Evolutionary conservation across 345 rosid species (phyloP).

Genomic region (Arabis alpina): DNA sequence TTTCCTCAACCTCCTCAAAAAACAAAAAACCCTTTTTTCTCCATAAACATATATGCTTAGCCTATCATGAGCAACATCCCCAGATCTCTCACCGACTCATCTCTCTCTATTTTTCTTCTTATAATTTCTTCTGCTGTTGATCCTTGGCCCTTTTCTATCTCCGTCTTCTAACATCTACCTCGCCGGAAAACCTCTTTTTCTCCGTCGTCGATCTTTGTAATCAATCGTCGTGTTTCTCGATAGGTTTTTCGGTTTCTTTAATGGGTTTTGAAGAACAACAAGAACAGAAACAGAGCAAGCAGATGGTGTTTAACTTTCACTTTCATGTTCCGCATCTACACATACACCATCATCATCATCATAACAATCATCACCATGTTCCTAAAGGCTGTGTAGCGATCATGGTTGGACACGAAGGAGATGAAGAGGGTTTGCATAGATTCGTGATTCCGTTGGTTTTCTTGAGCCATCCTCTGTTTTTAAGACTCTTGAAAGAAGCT

Average conservation of each 20-base stretch:
- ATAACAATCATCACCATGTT: constrained; percentile 44
- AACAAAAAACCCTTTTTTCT: constrained; percentile 28
- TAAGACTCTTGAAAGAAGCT: constrained; percentile 65
- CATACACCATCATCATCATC: constrained; percentile 40
- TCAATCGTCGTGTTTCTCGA: constrained; percentile 17
- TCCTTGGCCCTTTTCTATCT: constrained; percentile 80
- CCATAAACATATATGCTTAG: constrained; percentile 28
- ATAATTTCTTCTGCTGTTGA: constrained; percentile 76
- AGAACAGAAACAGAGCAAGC: constrained; percentile 38
- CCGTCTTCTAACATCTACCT: constrained; percentile 44
- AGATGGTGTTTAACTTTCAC: constrained; percentile 54
- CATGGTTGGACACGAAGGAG: constrained; percentile 71
- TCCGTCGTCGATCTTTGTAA: neutral
- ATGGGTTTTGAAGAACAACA: constrained; percentile 52
- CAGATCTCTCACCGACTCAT: constrained; percentile 70
- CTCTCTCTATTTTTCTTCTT: constrained; percentile 68
- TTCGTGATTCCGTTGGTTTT: constrained; percentile 80
- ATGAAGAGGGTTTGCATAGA: constrained; percentile 62
- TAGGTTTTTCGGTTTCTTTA: constrained; percentile 28
- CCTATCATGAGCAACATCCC: constrained; percentile 92
- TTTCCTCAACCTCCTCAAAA: constrained; percentile 25
- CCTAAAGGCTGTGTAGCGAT: constrained; percentile 82
- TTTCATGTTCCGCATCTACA: constrained; percentile 53
- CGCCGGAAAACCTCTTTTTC: constrained; percentile 23
- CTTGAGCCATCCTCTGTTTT: constrained; percentile 78